Evolutionary conservation across 2,329 filamentous ascomycete genomes (phyloP).

Genomic region (Aspergillus chevalieri): DNA sequence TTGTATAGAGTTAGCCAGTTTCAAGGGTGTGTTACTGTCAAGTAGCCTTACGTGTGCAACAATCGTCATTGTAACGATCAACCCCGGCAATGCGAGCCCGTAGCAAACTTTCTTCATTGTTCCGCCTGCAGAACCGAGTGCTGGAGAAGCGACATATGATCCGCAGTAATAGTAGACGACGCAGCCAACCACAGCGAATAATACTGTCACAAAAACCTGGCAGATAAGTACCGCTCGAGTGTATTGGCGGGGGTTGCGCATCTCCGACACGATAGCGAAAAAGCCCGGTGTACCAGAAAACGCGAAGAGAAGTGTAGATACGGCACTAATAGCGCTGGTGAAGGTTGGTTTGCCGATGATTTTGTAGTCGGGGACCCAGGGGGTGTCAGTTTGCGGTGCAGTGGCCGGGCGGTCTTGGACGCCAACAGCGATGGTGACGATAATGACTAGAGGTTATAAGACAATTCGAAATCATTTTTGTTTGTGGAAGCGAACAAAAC

Average conservation of each 20-base stretch:
- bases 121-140: conserved; percentile 39
- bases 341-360: conserved; percentile 14
- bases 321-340: conserved; percentile 15
- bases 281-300: conserved; percentile 19
- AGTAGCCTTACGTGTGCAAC: no score
- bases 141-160: conserved; percentile 39
- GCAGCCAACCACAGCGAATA: conserved; percentile 7
- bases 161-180: conserved; percentile 43
- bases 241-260: conserved; percentile 26
- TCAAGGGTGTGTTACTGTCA: no score
- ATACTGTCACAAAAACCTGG: conserved; percentile 24
- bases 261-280: conserved; percentile 31
- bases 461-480: background rate
- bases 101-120: conserved; percentile 39
- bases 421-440: conserved; percentile 22
- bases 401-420: conserved; percentile 28
- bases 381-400: conserved; percentile 15
- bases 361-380: conserved; percentile 22
- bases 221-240: conserved; percentile 22
- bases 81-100: conserved; percentile 25
- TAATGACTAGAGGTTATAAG: conserved; percentile 9
- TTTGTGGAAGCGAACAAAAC: conserved; percentile 12
- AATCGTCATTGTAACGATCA: conserved; percentile 13
- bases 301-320: conserved; percentile 18
- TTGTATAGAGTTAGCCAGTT: no score